Evolutionary conservation across 257 asterid species (phyloP).

Genomic region (Plantago elongata): DNA sequence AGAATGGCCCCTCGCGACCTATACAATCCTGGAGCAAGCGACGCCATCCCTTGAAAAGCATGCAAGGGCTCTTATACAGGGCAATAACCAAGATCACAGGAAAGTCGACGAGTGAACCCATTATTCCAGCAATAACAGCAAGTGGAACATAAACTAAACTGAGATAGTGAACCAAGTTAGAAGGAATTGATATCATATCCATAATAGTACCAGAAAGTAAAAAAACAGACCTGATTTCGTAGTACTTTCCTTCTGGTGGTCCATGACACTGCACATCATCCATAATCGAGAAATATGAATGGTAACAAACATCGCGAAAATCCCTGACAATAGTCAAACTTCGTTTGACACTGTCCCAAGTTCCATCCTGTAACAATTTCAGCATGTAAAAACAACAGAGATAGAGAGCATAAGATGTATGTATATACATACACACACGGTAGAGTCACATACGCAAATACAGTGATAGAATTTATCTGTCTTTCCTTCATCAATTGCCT

Average conservation of each 20-base stretch:
- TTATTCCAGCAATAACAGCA: constrained; percentile 55
- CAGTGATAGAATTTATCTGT: constrained; percentile 62
- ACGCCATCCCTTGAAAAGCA: constrained; percentile 90
- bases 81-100: constrained; percentile 61
- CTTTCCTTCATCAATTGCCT: constrained; percentile 76
- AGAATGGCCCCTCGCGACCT: constrained; percentile 93
- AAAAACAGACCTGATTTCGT: constrained; percentile 73
- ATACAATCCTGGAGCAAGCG: constrained; percentile 91
- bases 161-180: constrained; percentile 22
- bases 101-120: constrained; percentile 60
- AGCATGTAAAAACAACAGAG: constrained; percentile 6
- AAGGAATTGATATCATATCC: not conserved
- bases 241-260: constrained; percentile 52
- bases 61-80: constrained; percentile 64
- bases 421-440: not conserved
- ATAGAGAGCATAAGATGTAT: not conserved
- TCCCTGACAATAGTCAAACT: constrained; percentile 76
- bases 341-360: constrained; percentile 56
- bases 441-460: constrained; percentile 46
- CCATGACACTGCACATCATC: constrained; percentile 54
- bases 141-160: constrained; percentile 66
- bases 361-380: constrained; percentile 68
- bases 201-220: not conserved
- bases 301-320: constrained; percentile 59
- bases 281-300: constrained; percentile 77